A percentile compares a stretch with the other conserved stretches of the same genome.
Conservation (phyloP, 306 rosid species). For the Carpinus fangiana region DNA sequence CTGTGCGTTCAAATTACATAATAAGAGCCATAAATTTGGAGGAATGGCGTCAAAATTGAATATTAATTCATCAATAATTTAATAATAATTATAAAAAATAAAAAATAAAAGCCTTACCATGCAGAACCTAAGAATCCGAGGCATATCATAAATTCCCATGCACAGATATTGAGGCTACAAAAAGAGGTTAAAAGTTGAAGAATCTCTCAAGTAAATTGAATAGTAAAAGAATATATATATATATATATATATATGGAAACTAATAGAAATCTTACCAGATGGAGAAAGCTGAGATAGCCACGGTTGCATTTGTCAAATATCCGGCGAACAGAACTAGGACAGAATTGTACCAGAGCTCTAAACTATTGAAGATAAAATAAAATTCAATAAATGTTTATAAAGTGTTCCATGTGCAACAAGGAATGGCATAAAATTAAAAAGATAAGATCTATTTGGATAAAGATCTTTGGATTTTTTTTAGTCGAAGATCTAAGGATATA, state of each 20-base stretch:
- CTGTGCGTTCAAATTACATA: conserved; percentile 24
- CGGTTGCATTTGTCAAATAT: conserved; percentile 47
- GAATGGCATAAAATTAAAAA: neutral
- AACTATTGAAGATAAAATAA: conserved; percentile 25
- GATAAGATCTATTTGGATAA: no score
- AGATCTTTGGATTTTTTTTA: neutral
- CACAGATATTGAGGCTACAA: conserved; percentile 53
- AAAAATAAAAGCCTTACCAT: conserved; percentile 30
- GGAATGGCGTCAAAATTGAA: no score
- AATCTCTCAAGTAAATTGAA: conserved; percentile 8
- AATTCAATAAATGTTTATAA: neutral
- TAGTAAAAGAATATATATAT: neutral
- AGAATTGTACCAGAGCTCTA: conserved; percentile 61
- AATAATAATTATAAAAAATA: no score
- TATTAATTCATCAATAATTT: no score
- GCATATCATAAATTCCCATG: conserved; percentile 64
- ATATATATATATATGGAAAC: neutral
- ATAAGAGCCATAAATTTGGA: neutral
- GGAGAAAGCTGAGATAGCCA: conserved; percentile 55
- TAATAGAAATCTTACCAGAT: conserved; percentile 41
- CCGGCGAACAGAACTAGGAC: conserved; percentile 52
- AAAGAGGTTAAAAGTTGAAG: neutral
- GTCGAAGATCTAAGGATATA: neutral
- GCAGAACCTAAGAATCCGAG: conserved; percentile 55
- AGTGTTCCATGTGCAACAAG: neutral